phyloP scores from a whole-genome alignment of 768 basidiomycete species.

The Naganishia vishniacii region DNA sequence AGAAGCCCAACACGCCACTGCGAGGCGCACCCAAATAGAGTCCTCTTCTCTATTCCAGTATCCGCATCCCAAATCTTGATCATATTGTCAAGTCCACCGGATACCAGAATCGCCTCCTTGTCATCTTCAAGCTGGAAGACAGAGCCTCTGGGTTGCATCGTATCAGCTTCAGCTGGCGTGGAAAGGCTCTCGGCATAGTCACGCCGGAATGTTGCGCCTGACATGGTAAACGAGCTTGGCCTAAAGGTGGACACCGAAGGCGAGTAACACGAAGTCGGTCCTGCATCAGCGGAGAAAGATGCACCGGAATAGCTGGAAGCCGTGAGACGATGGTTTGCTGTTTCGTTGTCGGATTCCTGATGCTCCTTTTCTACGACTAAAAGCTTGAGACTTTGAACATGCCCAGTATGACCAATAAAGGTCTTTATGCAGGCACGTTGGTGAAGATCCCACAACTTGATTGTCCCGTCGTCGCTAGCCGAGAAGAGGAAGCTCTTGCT shows the following conservation, averaged over 20 bases:
- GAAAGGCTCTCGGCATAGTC: not conserved
- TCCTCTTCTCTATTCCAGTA: constrained; percentile 66
- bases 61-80: constrained; percentile 95
- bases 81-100: constrained; percentile 88
- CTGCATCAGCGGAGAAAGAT: not conserved
- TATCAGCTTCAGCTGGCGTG: too few species aligned
- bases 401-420: constrained; percentile 84
- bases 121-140: constrained; percentile 23
- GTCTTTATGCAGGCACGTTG: constrained; percentile 71
- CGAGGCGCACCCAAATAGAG: constrained; percentile 68
- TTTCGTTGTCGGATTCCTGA: constrained; percentile 18
- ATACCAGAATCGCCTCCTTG: constrained; percentile 61
- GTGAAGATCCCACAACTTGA: constrained; percentile 89
- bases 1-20: not conserved
- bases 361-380: constrained; percentile 55
- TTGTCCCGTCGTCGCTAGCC: constrained; percentile 87
- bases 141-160: not conserved
- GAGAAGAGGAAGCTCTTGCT: constrained; percentile 87
- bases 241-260: not conserved
- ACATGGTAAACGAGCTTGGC: not conserved
- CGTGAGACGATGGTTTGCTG: not conserved
- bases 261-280: not conserved
- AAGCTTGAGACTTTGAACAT: constrained; percentile 85
- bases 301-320: not conserved
- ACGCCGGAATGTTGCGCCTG: too few species aligned